A percentile compares a stretch with the other conserved stretches of the same genome.
These are phyloP conservation scores for Mikania micrantha DNA, from an alignment of 129 eudicot genomes.

Conservation along the genomic window DNA sequence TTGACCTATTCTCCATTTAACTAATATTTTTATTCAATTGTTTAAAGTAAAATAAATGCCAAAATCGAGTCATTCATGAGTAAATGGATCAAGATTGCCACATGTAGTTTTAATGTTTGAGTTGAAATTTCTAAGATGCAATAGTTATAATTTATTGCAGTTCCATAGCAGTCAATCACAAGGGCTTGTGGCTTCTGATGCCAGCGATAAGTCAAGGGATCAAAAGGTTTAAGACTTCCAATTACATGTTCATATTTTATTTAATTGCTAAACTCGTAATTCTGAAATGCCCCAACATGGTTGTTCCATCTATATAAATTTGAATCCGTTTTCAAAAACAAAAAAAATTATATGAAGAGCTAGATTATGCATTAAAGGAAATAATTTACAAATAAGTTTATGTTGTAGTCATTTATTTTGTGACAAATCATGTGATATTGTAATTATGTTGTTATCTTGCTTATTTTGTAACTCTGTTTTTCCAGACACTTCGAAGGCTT, in stretches of 20 bases:
- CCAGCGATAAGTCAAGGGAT: slow-evolving; percentile 83
- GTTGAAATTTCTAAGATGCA: slow-evolving; percentile 8
- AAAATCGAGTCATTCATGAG: background rate
- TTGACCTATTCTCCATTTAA: background rate
- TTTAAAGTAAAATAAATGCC: background rate
- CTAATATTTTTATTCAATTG: background rate
- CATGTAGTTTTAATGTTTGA: background rate
- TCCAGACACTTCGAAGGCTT: slow-evolving; percentile 93
- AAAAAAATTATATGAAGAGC: background rate
- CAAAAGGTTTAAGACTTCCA: slow-evolving; percentile 58
- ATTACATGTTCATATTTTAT: background rate
- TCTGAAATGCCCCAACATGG: background rate
- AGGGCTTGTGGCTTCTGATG: slow-evolving; percentile 70
- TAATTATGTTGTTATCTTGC: background rate
- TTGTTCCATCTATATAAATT: background rate
- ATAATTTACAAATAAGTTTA: background rate
- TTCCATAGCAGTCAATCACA: slow-evolving; percentile 45
- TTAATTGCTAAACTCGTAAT: background rate
- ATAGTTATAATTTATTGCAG: slow-evolving; percentile 30
- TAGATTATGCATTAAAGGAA: background rate
- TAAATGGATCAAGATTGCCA: background rate
- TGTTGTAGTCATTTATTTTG: background rate
- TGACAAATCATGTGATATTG: background rate
- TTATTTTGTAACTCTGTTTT: background rate
- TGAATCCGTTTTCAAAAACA: background rate